These are phyloP conservation scores for Elsinoe australis DNA, from an alignment of 2,329 filamentous ascomycete species.

Conservation along the genomic window DNA sequence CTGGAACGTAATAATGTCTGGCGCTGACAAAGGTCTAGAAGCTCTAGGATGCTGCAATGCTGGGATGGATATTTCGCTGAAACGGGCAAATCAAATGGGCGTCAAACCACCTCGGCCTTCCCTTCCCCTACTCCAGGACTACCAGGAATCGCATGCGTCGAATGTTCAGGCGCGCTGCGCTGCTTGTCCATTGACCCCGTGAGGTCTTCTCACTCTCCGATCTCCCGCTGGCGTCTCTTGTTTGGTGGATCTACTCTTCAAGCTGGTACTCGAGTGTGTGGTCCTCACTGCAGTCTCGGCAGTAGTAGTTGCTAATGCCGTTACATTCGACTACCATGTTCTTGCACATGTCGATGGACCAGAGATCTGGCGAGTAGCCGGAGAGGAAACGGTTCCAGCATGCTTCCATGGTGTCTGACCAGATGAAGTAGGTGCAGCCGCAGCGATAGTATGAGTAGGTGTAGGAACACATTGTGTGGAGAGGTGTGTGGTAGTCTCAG, in stretches of 20 bases:
- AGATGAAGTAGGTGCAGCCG: conserved; percentile 44
- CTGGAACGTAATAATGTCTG: neutral
- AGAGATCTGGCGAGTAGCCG: conserved; percentile 42
- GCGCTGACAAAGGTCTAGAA: neutral
- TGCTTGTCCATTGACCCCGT: no score
- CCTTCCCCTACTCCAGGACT: neutral
- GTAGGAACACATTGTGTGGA: conserved; percentile 38
- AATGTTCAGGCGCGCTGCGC: no score
- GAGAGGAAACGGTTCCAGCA: conserved; percentile 39
- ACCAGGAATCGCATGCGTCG: no score
- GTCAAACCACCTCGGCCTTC: neutral
- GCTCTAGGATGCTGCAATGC: neutral
- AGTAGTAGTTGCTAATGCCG: conserved; percentile 40
- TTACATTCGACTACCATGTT: conserved; percentile 29
- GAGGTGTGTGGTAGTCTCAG: neutral
- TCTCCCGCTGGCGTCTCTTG: neutral
- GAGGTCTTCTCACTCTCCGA: no score
- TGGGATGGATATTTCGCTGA: neutral
- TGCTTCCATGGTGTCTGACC: conserved; percentile 40
- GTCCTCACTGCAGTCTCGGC: conserved; percentile 38
- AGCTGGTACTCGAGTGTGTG: conserved; percentile 37
- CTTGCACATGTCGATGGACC: conserved; percentile 43
- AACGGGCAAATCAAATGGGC: neutral
- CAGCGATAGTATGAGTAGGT: conserved; percentile 43
- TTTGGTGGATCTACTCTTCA: conserved; percentile 28